Conservation (phyloP, 2,329 filamentous ascomycete species). For the Ceratocystis destructans region DNA sequence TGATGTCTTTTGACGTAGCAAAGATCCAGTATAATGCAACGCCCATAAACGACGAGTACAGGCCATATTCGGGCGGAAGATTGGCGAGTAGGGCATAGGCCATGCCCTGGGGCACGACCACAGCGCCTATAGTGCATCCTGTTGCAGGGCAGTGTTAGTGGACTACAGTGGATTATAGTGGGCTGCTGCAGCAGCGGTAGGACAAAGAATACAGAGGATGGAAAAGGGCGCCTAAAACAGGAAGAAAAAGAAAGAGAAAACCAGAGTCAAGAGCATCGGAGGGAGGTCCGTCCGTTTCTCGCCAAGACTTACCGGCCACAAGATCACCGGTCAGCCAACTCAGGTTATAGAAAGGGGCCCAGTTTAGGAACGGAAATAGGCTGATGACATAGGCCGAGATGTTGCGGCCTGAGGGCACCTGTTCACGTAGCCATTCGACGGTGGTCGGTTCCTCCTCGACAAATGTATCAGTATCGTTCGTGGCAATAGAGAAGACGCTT, state of each 20-base stretch:
- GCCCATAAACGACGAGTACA: conserved; percentile 80
- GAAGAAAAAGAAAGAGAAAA: no score
- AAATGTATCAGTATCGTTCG: conserved; percentile 53
- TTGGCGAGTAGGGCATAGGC: conserved; percentile 38
- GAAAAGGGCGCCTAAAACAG: not conserved
- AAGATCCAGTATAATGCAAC: conserved; percentile 96
- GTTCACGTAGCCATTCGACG: conserved; percentile 53
- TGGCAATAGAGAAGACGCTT: conserved; percentile 61
- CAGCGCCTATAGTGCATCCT: conserved; percentile 36
- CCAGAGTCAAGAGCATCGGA: not conserved
- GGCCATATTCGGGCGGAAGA: conserved; percentile 36
- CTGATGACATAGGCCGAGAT: conserved; percentile 48
- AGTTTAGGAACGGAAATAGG: conserved; percentile 78
- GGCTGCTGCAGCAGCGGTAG: not conserved
- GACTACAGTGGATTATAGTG: not conserved
- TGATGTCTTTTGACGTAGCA: conserved; percentile 96
- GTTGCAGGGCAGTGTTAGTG: not conserved
- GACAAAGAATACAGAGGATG: not conserved
- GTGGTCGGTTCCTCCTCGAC: conserved; percentile 69
- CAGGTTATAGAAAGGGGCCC: conserved; percentile 78
- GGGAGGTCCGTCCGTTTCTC: not conserved
- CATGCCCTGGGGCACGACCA: conserved; percentile 43
- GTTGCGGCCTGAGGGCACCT: conserved; percentile 45
- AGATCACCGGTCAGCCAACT: conserved; percentile 84
- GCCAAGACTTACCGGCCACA: conserved; percentile 45